Conservation (phyloP, 164 flowering plant genomes). For the Euptelea pleiosperma region DNA sequence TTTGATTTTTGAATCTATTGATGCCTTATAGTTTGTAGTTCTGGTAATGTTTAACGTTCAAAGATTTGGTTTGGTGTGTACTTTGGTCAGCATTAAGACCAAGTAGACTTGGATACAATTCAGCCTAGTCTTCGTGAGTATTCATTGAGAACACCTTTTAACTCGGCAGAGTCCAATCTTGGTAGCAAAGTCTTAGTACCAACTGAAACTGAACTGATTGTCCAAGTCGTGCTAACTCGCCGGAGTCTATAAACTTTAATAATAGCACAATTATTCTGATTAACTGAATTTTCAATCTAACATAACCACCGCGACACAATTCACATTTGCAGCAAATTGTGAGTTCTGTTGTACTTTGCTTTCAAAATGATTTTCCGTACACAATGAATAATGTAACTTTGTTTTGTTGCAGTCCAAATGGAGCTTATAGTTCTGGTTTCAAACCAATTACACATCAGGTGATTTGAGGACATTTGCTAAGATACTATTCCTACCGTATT, state of each 20-base stretch:
- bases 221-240: too few species aligned
- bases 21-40: neutral
- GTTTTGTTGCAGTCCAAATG: constrained; percentile 79
- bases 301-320: neutral
- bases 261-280: too few species aligned
- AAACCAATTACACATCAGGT: constrained; percentile 97
- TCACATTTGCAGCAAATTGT: neutral
- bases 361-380: too few species aligned
- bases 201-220: too few species aligned
- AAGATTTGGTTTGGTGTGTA: neutral
- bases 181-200: neutral
- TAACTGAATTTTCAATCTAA: neutral
- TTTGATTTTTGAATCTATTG: neutral
- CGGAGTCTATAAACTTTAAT: too few species aligned
- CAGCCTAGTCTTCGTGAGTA: neutral
- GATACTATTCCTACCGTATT: constrained; percentile 18
- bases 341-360: neutral
- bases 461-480: constrained; percentile 56
- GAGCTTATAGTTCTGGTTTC: constrained; percentile 96
- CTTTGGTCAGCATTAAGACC: neutral
- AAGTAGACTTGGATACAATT: neutral
- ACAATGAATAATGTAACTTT: neutral
- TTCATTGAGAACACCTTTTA: constrained; percentile 1
- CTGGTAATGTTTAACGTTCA: neutral
- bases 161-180: neutral